Base-by-base conservation (phyloP, 345 rosid species). In the Salix koriyanagi region DNA sequence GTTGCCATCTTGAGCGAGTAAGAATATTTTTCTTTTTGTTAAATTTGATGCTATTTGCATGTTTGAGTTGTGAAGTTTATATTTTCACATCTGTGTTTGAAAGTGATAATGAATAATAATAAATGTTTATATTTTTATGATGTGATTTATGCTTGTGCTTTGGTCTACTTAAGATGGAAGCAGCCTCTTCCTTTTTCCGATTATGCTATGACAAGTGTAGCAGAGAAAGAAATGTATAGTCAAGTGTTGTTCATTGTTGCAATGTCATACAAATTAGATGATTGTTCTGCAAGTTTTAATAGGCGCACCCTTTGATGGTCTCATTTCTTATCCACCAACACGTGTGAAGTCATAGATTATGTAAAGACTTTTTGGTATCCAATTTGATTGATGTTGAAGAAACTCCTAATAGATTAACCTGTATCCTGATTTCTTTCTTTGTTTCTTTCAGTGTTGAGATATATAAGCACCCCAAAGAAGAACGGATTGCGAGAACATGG, bases 391-490 rank as follows among this genome's bases (percentile, higher is more conserved):
- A 23, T 58, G 64, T n/a, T 58, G 26, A 58, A 58, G 64, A 58
- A 23, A 23, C 13, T 58, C 11, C 37, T 5, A 34, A 44, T 56
- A 25, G n/a, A 28, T 23, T 9, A 67, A 66, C 79, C 52, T 36
- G 80, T 52, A 30, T 41, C 72, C 69, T n/a, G 16, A 42, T 74
- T 84, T 60, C 12, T 72, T 71, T 25, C 7, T 39, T 68, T 13
- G 14, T 13, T 28, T 70, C 10, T 85, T 79, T 61, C 89, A 96
- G 98, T 79, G 87, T 96, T 81, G 98, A 96, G 89, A 92, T 93
- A 54, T 96, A 93, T 89, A 92, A 93, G 88, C 99, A 93, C 76
- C 95, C 92, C 36, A 96, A 91, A 79, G 99, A 96, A 92, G 99
- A 96, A 82, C 81, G 99, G 75, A 89, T 93, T 69, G 99, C 99